Percentiles rank a stretch among this genome's conserved stretches.
These are phyloP conservation scores for Aeminium ludgeri DNA, from an alignment of 495 filamentous ascomycete species.

Conservation along the genomic window DNA sequence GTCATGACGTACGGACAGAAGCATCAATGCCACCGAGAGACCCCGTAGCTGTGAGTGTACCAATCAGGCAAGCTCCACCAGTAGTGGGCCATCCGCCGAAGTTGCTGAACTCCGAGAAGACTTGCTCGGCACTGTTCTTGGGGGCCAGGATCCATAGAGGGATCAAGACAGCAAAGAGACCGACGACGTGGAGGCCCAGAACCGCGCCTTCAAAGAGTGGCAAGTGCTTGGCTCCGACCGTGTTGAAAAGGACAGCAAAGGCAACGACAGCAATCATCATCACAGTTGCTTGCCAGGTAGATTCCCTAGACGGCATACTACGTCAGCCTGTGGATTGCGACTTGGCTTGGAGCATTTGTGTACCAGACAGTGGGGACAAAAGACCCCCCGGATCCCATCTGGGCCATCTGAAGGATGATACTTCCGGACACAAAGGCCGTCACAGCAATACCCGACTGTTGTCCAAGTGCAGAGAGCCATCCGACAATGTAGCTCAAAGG, in stretches of 20 bases:
- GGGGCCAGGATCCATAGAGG: conserved; percentile 12
- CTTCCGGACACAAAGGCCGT: background rate
- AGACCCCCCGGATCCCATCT: conserved; percentile 31
- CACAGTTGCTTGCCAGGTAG: conserved; percentile 28
- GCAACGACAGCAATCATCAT: conserved; percentile 28
- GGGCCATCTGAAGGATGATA: conserved; percentile 25
- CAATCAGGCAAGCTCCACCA: conserved; percentile 3
- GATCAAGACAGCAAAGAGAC: conserved; percentile 13
- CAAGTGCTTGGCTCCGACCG: conserved; percentile 26
- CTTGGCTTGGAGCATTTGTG: conserved; percentile 28
- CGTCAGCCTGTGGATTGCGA: conserved; percentile 22
- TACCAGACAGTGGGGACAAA: conserved; percentile 29
- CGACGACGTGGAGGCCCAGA: conserved; percentile 8
- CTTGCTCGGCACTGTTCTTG: background rate
- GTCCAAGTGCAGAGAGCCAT: conserved; percentile 24
- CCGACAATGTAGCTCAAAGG: conserved; percentile 28
- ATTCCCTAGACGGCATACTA: conserved; percentile 21
- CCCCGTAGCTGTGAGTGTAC: conserved; percentile 5
- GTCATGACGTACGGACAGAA: conserved; percentile 7
- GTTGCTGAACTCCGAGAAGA: conserved; percentile 17
- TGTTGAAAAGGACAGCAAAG: conserved; percentile 30
- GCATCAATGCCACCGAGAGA: conserved; percentile 9
- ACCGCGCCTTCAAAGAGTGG: conserved; percentile 16
- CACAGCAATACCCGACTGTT: conserved; percentile 22
- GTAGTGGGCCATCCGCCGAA: conserved; percentile 13